A percentile compares a stretch with the other conserved stretches of the same genome.
These are phyloP conservation scores for Xylaria digitata DNA, from an alignment of 2,329 filamentous ascomycete genomes.

Conservation along the genomic window DNA sequence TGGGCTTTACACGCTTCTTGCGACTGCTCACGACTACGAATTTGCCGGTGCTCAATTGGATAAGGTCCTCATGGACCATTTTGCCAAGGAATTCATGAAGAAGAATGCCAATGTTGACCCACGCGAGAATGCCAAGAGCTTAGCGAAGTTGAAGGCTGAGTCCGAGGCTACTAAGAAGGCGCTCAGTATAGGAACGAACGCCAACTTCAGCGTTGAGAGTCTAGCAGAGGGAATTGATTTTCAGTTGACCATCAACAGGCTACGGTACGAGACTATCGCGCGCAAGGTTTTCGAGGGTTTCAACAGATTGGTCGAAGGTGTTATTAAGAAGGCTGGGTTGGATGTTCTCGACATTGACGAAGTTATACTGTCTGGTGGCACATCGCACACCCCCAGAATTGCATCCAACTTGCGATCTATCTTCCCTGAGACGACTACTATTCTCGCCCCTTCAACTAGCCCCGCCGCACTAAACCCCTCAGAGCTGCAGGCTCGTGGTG, in stretches of 20 bases:
- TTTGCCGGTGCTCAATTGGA: slow-evolving; percentile 88
- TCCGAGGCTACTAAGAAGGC: slow-evolving; percentile 92
- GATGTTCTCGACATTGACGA: slow-evolving; percentile 94
- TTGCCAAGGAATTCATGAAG: slow-evolving; percentile 98
- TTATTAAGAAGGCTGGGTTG: slow-evolving; percentile 89
- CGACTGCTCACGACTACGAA: slow-evolving; percentile 95
- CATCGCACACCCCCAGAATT: slow-evolving; percentile 92
- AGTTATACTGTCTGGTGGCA: slow-evolving; percentile 92
- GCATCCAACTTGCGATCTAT: slow-evolving; percentile 80
- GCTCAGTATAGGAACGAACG: slow-evolving; percentile 86
- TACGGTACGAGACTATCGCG: slow-evolving; percentile 89
- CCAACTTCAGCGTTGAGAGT: slow-evolving; percentile 92
- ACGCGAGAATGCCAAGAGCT: slow-evolving; percentile 78
- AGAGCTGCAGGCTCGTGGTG: slow-evolving; percentile 87
- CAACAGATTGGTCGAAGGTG: slow-evolving; percentile 84
- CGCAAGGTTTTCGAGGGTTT: slow-evolving; percentile 90
- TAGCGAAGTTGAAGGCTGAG: slow-evolving; percentile 94
- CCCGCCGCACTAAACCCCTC: slow-evolving; percentile 89
- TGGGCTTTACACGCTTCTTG: slow-evolving; percentile 95
- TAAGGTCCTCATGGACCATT: slow-evolving; percentile 92
- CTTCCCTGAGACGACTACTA: slow-evolving; percentile 82
- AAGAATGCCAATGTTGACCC: slow-evolving; percentile 89
- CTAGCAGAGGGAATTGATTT: slow-evolving; percentile 91
- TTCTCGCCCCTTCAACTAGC: slow-evolving; percentile 86
- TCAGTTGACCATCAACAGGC: slow-evolving; percentile 88